Evolutionary conservation across 768 basidiomycete genomes (phyloP).

Genomic region (Trametes cubensis): DNA sequence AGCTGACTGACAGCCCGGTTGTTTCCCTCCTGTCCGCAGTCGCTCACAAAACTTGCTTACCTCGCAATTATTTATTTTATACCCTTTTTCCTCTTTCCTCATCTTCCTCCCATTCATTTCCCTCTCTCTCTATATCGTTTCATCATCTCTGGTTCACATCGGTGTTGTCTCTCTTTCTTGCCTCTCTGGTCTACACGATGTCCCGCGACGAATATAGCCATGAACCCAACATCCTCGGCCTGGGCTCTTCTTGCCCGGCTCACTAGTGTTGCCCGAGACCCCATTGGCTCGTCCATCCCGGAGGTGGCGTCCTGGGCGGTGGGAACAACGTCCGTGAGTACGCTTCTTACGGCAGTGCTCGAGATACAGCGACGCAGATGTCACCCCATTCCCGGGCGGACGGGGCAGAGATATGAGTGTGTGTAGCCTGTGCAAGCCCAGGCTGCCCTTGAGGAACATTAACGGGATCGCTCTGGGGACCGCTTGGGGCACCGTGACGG

Average conservation of each 20-base stretch:
- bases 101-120: not conserved
- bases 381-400: not conserved
- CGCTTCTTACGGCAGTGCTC: no score
- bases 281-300: not conserved
- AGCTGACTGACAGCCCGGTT: not conserved
- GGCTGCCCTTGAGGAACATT: no score
- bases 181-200: conserved; percentile 12
- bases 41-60: conserved; percentile 16
- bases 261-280: not conserved
- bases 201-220: conserved; percentile 14
- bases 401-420: no score
- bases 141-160: not conserved
- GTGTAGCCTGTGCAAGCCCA: no score
- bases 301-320: not conserved
- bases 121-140: conserved; percentile 1
- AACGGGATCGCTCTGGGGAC: no score
- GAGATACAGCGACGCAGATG: no score
- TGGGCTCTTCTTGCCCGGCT: not conserved
- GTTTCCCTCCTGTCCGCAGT: not conserved
- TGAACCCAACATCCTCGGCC: not conserved
- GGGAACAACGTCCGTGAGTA: no score
- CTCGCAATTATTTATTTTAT: conserved; percentile 26
- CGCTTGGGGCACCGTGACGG: no score
- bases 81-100: conserved; percentile 7
- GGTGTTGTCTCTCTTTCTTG: conserved; percentile 5